Base-by-base conservation (phyloP, 192 early-diverging fungal species). In the Entophlyctis luteolus region DNA sequence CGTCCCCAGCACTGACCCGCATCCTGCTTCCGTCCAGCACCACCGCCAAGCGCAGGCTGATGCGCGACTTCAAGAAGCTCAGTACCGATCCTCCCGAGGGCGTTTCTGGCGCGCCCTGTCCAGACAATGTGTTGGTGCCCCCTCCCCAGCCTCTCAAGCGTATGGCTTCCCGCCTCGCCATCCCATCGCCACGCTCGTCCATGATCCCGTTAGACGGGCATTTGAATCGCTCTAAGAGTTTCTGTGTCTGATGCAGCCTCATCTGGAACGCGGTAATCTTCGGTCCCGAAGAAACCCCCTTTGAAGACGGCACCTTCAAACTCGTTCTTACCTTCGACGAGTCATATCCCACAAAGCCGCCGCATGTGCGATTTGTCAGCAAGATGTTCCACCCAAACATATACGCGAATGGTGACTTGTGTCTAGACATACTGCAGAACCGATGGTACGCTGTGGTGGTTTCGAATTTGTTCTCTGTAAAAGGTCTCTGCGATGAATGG, bases 221-320 rank as follows among this genome's bases (percentile, higher is more conserved):
- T n/a, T n/a, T n/a, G n/a, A n/a, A n/a, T n/a, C n/a, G n/a, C n/a
- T n/a, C n/a, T n/a, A n/a, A n/a, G n/a, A n/a, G n/a, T n/a, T n/a
- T n/a, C n/a, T n/a, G n/a, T 42, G 39, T n/a, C 39, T 12, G n/a
- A 42, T 42, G 39, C 39, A 95, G 96, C 62, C 89, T 97, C 84
- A 59, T 92, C 45, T 97, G 96, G 96, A 98, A 99, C 72, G 96
- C 63, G 14, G 95, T 99, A n/a, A 99, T 99, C 73, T 99, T 99
- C 79, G 96, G 74, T 16, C 77, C 72, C 75, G 90, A 87, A 29
- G 95, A 96, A 39, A 99, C 96, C 27, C 93, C 96, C 3, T 99
- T 99, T 73, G 95, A 99, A 74, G 96, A 98, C 75, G 82, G 82
- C 32, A 96, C 94, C 0, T 99, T 99, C 81, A 97, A 96, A 67